Percentiles rank a stretch among this genome's conserved stretches.
Evolutionary conservation across 2,329 filamentous ascomycete species (phyloP).

Genomic region (Ophiosphaerella herpotricha): DNA sequence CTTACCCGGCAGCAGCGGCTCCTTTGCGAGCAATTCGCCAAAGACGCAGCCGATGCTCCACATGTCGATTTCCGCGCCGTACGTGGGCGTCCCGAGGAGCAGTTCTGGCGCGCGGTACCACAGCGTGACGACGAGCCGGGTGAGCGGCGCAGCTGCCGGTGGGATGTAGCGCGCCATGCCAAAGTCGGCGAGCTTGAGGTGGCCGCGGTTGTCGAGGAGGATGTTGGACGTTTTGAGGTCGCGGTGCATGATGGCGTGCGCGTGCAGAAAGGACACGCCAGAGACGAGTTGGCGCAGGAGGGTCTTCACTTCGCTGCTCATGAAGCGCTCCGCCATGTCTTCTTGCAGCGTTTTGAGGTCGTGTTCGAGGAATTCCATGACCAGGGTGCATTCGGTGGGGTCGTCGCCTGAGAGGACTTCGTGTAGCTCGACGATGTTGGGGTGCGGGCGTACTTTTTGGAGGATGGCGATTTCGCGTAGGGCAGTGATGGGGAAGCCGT

Average conservation of each 20-base stretch:
- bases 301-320: slow-evolving; percentile 90
- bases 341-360: slow-evolving; percentile 92
- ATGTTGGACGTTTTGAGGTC: slow-evolving; percentile 57
- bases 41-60: slow-evolving; percentile 98
- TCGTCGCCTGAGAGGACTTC: slow-evolving; percentile 81
- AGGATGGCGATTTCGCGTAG: slow-evolving; percentile 92
- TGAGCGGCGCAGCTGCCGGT: slow-evolving; percentile 70
- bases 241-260: slow-evolving; percentile 77
- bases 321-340: slow-evolving; percentile 92
- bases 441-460: slow-evolving; percentile 71
- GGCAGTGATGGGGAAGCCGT: slow-evolving; percentile 90
- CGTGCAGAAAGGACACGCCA: slow-evolving; percentile 84
- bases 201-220: slow-evolving; percentile 91
- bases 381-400: slow-evolving; percentile 76
- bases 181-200: slow-evolving; percentile 96
- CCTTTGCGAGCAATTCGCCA: slow-evolving; percentile 82
- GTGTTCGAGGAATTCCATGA: slow-evolving; percentile 97
- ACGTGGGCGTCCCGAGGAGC: slow-evolving; percentile 76
- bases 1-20: slow-evolving; percentile 81
- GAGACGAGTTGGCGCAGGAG: slow-evolving; percentile 80
- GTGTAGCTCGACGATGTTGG: slow-evolving; percentile 78
- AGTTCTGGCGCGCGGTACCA: slow-evolving; percentile 96
- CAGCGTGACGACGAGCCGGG: slow-evolving; percentile 90
- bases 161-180: slow-evolving; percentile 94
- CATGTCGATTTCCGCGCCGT: slow-evolving; percentile 81